Percentiles rank a stretch among this genome's conserved stretches.
Conservation (phyloP, 441 rosid species). For the Croton setiger region DNA sequence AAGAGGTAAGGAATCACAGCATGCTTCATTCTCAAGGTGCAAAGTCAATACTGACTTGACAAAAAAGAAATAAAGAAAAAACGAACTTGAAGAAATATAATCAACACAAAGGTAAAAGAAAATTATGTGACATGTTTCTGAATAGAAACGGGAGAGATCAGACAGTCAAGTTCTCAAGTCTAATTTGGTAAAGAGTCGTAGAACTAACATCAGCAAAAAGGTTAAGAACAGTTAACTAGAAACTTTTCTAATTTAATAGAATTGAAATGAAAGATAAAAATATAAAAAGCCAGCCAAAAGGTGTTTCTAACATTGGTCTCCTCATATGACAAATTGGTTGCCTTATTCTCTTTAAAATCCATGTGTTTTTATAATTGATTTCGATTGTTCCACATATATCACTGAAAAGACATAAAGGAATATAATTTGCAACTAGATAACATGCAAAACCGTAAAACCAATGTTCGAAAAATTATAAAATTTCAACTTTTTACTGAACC, state of each 20-base stretch:
- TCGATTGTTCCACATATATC: not conserved
- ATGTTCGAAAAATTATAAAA: not conserved
- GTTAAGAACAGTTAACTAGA: not conserved
- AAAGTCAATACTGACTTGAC: not conserved
- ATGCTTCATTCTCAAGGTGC: not conserved
- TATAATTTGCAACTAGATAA: not conserved
- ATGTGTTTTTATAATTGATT: not conserved
- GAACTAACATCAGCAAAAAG: not conserved
- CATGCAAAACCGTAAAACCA: not conserved
- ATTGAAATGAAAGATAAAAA: not conserved
- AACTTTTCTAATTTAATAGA: not conserved
- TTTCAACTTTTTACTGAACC: not conserved
- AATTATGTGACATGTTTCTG: not conserved
- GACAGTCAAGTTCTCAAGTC: slow-evolving; percentile 2
- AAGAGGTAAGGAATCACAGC: too few relatives aligned
- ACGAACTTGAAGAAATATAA: not conserved
- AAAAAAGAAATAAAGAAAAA: not conserved
- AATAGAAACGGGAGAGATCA: not conserved
- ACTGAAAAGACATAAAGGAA: not conserved
- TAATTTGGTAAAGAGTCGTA: not conserved
- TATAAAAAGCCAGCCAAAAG: not conserved
- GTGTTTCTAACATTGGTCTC: not conserved
- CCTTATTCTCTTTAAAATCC: not conserved
- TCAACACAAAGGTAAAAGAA: not conserved
- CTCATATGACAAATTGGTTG: not conserved